phyloP scores from a whole-genome alignment of 73 alveolate species.

The Diophrys appendiculata region DNA sequence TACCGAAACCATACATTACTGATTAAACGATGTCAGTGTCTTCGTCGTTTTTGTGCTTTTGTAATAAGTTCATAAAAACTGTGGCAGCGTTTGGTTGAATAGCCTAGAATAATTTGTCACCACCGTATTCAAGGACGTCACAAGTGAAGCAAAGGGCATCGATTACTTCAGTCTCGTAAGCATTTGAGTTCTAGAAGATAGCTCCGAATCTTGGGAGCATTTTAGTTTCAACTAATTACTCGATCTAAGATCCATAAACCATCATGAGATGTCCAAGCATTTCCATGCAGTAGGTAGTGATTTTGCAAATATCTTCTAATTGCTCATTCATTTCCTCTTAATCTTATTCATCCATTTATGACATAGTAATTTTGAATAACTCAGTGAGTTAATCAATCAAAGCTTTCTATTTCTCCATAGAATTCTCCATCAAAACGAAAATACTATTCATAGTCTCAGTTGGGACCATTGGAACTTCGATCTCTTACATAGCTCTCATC shows the following conservation, averaged over 20 bases:
- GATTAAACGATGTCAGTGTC: slow-evolving; percentile 42
- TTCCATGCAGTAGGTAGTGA: slow-evolving; percentile 45
- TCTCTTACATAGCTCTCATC: slow-evolving; percentile 2
- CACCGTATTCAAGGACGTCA: slow-evolving; percentile 45
- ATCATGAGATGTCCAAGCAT: slow-evolving; percentile 43
- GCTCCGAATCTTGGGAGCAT: slow-evolving; percentile 35
- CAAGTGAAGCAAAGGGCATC: slow-evolving; percentile 62
- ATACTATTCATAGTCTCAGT: neutral
- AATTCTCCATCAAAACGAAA: slow-evolving; percentile 3
- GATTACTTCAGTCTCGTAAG: slow-evolving; percentile 37
- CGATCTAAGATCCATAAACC: slow-evolving; percentile 18
- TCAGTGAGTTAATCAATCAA: neutral
- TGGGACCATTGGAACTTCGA: neutral
- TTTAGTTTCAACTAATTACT: slow-evolving; percentile 16
- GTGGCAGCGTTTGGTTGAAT: slow-evolving; percentile 10
- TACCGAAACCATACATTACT: slow-evolving; percentile 44
- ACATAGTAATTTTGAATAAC: slow-evolving; percentile 7
- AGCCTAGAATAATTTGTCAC: neutral
- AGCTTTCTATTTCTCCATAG: slow-evolving; percentile 14
- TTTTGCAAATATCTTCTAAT: slow-evolving; percentile 24
- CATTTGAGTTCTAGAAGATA: slow-evolving; percentile 17
- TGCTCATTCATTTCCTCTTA: slow-evolving; percentile 25
- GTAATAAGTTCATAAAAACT: slow-evolving; percentile 15
- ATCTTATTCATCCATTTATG: slow-evolving; percentile 53
- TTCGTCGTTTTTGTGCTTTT: slow-evolving; percentile 33